Evolutionary conservation across 768 basidiomycete genomes (phyloP), one percentile per base, ranked within the genome.

Genomic region (Podaxis pistillaris): DNA sequence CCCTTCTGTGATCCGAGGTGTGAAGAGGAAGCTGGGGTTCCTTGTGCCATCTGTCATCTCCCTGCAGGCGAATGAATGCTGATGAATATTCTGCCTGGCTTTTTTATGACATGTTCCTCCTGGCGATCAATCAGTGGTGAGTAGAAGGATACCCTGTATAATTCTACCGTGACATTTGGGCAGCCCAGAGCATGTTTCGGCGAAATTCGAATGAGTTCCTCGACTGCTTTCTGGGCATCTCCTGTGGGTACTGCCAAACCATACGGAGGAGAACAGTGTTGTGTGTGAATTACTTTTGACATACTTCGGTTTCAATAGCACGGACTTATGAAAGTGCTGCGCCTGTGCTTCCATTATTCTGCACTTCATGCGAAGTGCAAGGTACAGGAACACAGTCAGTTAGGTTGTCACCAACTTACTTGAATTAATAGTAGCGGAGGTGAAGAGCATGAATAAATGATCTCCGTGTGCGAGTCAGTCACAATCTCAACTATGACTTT

Each of bases 121-220:
- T 26, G 26, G 26, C 26, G 3, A 30, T 65, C 62, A 58, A 65
- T 62, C 63, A 54, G 17, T 8, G 58, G 30, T 22, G 13, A 52
- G 19, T 58, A 2, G 36, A 13, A 11, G 17, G 26, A 30, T 11
- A 13, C 22, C 8, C 3, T 52, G 24, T 30, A 5, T 30, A 7
- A 8, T 50, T 22, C 22, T 33, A 8, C 13, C 28, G 12, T 17
- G 13, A 41, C 13, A 41, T n/a, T n/a, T 41, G 13, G 40, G 11
- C 28, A 41, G 17, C 1, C 40, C 40, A n/a, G 40, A 41, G 12
- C 17, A 12, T n/a, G 17, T 41, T 41, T 41, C 13, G 13, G 40
- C 40, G 40, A 41, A 12, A n/a, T 41, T 13, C 11, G 12, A 41
- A 41, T n/a, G 9, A 12, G 13, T 12, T n/a, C 40, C 15, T 41